Evolutionary conservation across 805 yeast species (phyloP).

Genomic region (Metschnikowia sp.): DNA sequence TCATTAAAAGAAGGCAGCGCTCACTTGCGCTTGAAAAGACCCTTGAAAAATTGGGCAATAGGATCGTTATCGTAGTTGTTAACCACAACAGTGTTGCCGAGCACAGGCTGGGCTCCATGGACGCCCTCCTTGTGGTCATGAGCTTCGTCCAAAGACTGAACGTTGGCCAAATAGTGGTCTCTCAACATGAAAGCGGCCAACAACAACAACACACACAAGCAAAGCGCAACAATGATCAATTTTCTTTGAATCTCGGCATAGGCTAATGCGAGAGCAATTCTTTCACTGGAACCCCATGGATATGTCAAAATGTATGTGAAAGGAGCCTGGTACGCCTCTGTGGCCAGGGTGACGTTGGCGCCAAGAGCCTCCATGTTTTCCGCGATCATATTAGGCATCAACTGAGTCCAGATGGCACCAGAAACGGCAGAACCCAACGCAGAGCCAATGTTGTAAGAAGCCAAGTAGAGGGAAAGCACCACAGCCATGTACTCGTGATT

Average conservation of each 20-base stretch:
- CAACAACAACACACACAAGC: conserved; percentile 53
- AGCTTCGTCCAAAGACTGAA: conserved; percentile 26
- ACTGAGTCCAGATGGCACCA: conserved; percentile 71
- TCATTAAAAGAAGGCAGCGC: not conserved
- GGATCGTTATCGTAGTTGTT: conserved; percentile 20
- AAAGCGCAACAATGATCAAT: conserved; percentile 52
- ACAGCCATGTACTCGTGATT: conserved; percentile 65
- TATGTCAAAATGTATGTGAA: conserved; percentile 44
- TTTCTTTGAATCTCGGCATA: conserved; percentile 59
- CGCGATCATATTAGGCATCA: conserved; percentile 44
- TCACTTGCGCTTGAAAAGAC: conserved; percentile 9
- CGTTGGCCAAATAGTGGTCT: conserved; percentile 45
- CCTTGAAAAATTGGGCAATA: conserved; percentile 12
- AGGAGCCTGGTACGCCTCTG: conserved; percentile 47
- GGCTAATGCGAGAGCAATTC: conserved; percentile 54
- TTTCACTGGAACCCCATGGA: conserved; percentile 62
- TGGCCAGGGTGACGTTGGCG: conserved; percentile 26
- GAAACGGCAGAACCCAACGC: conserved; percentile 62
- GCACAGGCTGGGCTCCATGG: conserved; percentile 10
- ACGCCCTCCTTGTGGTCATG: conserved; percentile 17
- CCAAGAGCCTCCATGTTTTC: conserved; percentile 26
- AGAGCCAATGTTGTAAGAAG: conserved; percentile 59
- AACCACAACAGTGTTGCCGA: conserved; percentile 16
- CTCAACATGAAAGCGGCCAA: conserved; percentile 47
- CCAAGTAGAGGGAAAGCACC: conserved; percentile 52